Percentiles rank a stretch among this genome's conserved stretches.
Evolutionary conservation across 192 early-diverging fungal genomes (phyloP).

Genomic region (Paraglomus occultum): DNA sequence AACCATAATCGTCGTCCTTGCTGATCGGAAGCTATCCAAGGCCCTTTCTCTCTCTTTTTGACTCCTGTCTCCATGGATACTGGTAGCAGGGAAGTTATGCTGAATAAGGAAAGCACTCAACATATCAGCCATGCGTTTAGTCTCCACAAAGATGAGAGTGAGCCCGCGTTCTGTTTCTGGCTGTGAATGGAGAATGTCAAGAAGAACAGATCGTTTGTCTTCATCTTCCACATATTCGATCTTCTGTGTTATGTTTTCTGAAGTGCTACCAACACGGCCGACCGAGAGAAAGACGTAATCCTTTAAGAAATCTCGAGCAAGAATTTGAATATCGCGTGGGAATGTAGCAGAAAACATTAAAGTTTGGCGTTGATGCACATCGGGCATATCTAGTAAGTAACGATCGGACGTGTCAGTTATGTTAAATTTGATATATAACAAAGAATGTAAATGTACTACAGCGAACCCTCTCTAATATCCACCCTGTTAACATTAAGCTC

Average conservation of each 20-base stretch:
- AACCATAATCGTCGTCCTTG: slow-evolving; percentile 81
- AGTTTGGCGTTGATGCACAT: slow-evolving; percentile 74
- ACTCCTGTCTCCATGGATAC: slow-evolving; percentile 96
- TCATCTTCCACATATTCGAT: slow-evolving; percentile 92
- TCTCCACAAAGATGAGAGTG: slow-evolving; percentile 97
- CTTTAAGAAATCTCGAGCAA: slow-evolving; percentile 82
- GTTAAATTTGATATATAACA: no score
- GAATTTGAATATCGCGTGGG: slow-evolving; percentile 82
- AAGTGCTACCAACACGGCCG: slow-evolving; percentile 90
- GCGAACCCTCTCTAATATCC: no score
- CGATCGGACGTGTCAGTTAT: no score
- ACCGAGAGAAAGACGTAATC: slow-evolving; percentile 87
- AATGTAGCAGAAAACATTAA: slow-evolving; percentile 97
- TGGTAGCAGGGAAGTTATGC: slow-evolving; percentile 83
- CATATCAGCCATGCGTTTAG: slow-evolving; percentile 91
- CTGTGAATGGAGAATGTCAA: slow-evolving; percentile 73
- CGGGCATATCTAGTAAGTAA: slow-evolving; percentile 50
- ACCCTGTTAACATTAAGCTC: no score
- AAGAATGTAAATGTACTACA: no score
- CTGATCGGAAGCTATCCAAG: slow-evolving; percentile 82
- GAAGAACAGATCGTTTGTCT: slow-evolving; percentile 86
- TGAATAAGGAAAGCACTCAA: slow-evolving; percentile 76
- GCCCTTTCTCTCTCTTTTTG: slow-evolving; percentile 95
- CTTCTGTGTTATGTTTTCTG: slow-evolving; percentile 93
- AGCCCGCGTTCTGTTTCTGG: slow-evolving; percentile 55